Conservation (phyloP, 176 grass and related monocot species). For the Poa annua region DNA sequence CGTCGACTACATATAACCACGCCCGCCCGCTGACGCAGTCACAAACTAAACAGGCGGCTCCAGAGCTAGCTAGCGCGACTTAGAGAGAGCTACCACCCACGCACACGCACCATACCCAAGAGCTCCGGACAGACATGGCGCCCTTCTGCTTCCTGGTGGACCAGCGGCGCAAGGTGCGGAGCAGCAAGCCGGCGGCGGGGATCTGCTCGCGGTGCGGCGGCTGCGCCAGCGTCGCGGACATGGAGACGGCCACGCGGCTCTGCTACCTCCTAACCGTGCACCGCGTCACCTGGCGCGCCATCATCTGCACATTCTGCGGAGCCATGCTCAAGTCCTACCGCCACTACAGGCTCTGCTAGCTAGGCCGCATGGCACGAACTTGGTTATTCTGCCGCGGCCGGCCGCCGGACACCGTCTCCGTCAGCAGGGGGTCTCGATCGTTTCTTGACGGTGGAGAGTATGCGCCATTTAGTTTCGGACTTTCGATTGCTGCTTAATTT, state of each 20-base stretch:
- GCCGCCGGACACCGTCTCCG: slow-evolving; percentile 1
- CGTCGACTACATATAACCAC: not conserved
- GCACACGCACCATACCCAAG: not conserved
- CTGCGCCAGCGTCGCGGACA: slow-evolving; percentile 97
- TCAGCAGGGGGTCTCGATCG: not conserved
- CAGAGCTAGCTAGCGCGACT: not conserved
- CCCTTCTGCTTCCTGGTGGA: slow-evolving; percentile 98
- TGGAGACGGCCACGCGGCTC: slow-evolving; percentile 84
- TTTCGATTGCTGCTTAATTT: slow-evolving; percentile 6
- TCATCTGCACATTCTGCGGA: slow-evolving; percentile 98
- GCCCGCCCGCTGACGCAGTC: not conserved
- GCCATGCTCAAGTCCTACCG: slow-evolving; percentile 99
- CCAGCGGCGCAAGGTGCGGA: slow-evolving; percentile 82
- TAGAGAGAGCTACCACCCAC: not conserved
- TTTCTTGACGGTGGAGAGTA: slow-evolving; percentile 15
- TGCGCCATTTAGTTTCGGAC: slow-evolving; percentile 2
- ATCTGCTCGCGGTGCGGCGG: slow-evolving; percentile 98
- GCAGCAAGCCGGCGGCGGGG: slow-evolving; percentile 97
- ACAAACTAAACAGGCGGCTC: not conserved
- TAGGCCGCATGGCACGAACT: not conserved
- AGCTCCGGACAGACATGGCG: slow-evolving; percentile 52
- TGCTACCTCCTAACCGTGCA: slow-evolving; percentile 92
- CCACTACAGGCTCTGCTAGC: slow-evolving; percentile 54
- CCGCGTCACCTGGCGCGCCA: slow-evolving; percentile 85
- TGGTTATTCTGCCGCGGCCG: not conserved